Evolutionary conservation across 2,329 filamentous ascomycete species (phyloP).

Genomic region (Phialophora macrospora): DNA sequence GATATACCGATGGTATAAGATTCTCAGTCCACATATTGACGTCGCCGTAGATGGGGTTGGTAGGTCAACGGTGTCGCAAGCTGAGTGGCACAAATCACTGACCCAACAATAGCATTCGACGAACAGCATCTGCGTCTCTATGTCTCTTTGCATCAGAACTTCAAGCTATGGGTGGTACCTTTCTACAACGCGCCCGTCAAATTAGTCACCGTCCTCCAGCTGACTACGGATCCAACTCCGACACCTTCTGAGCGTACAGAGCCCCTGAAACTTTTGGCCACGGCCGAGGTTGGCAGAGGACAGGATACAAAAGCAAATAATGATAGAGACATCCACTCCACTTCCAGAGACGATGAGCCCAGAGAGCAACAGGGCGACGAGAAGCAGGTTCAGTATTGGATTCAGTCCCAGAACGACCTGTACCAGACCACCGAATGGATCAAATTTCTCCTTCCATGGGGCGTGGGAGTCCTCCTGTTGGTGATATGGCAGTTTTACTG

Average conservation of each 20-base stretch:
- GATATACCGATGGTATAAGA: slow-evolving; percentile 84
- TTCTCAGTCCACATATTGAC: slow-evolving; percentile 75
- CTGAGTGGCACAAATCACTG: neutral
- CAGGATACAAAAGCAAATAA: neutral
- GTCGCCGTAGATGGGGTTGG: slow-evolving; percentile 67
- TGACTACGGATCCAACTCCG: slow-evolving; percentile 56
- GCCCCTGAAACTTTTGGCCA: slow-evolving; percentile 19
- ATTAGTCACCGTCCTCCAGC: slow-evolving; percentile 70
- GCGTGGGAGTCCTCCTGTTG: slow-evolving; percentile 61
- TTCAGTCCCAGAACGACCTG: slow-evolving; percentile 76
- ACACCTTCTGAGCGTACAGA: slow-evolving; percentile 52
- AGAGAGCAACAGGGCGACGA: neutral
- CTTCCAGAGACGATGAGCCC: neutral
- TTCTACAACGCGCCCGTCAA: slow-evolving; percentile 71
- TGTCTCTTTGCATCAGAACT: slow-evolving; percentile 73
- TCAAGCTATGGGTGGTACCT: slow-evolving; percentile 77
- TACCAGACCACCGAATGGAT: slow-evolving; percentile 79
- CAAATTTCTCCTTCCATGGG: slow-evolving; percentile 69
- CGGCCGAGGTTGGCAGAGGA: neutral
- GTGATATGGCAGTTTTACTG: slow-evolving; percentile 68
- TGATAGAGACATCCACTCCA: neutral
- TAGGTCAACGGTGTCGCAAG: slow-evolving; percentile 41
- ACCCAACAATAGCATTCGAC: slow-evolving; percentile 65
- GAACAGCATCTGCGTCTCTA: slow-evolving; percentile 70
- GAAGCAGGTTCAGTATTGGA: slow-evolving; percentile 62